Evolutionary conservation across 2,329 filamentous ascomycete genomes (phyloP).

Genomic region (Tolypocladium endophyticum): DNA sequence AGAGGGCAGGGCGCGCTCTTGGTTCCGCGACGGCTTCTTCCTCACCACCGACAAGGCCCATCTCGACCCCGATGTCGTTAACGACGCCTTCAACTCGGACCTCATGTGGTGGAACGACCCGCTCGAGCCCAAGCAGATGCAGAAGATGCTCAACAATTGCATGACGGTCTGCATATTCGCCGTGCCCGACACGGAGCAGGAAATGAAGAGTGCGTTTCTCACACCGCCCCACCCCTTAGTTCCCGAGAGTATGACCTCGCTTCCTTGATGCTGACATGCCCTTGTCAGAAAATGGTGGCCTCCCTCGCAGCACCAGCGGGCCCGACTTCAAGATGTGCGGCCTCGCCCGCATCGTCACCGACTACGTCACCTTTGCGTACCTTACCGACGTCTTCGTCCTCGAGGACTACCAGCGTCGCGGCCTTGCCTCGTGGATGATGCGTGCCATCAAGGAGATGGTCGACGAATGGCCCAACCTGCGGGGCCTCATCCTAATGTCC

Average conservation of each 20-base stretch:
- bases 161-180: constrained; percentile 50
- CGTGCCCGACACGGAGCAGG: constrained; percentile 24
- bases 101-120: constrained; percentile 51
- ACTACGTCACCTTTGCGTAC: constrained; percentile 58
- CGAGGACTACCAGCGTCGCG: constrained; percentile 46
- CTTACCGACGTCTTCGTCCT: constrained; percentile 58
- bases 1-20: constrained; percentile 27
- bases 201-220: constrained; percentile 25
- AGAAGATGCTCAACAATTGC: constrained; percentile 44
- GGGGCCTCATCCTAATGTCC: constrained; percentile 47
- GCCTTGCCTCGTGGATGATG: constrained; percentile 57
- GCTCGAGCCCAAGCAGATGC: constrained; percentile 35
- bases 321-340: constrained; percentile 25
- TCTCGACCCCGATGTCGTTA: constrained; percentile 43
- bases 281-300: constrained; percentile 18
- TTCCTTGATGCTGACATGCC: constrained; percentile 2
- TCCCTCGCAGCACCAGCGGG: constrained; percentile 17
- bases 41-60: constrained; percentile 50
- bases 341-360: constrained; percentile 51
- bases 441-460: constrained; percentile 46
- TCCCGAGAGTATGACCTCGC: neutral
- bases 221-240: neutral
- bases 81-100: constrained; percentile 43
- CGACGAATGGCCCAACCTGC: constrained; percentile 45
- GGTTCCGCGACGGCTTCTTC: constrained; percentile 44